These are phyloP conservation scores for Ceratocystis huliohia DNA, from an alignment of 2,329 filamentous ascomycete species.

Conservation along the genomic window DNA sequence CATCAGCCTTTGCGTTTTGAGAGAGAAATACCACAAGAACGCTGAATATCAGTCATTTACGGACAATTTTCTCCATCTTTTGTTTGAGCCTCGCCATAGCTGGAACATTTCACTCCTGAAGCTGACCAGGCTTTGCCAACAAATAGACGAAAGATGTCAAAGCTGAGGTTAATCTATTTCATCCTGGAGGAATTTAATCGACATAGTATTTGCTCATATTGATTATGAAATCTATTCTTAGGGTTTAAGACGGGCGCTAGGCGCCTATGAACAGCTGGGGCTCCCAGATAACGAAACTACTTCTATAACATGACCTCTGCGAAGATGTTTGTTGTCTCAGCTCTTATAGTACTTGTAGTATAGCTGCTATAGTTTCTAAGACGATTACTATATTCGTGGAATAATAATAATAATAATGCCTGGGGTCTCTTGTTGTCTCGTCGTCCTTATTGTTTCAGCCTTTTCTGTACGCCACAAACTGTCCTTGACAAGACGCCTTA, in stretches of 20 bases:
- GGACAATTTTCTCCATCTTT: background rate
- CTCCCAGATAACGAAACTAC: too few species aligned
- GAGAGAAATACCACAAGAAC: background rate
- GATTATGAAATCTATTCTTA: background rate
- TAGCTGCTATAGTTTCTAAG: too few species aligned
- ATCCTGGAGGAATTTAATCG: background rate
- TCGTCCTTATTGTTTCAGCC: background rate
- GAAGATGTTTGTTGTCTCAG: too few species aligned
- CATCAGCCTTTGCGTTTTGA: background rate
- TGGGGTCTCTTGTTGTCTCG: background rate
- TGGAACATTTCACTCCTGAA: background rate
- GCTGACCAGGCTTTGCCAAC: background rate
- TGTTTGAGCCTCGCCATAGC: background rate
- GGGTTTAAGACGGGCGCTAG: background rate
- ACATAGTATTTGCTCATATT: background rate
- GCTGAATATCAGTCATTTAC: background rate
- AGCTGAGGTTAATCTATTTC: background rate
- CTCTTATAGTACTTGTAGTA: too few species aligned
- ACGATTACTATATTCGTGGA: too few species aligned
- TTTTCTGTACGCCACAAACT: background rate
- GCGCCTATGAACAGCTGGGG: background rate
- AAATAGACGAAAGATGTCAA: background rate
- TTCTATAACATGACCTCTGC: too few species aligned
- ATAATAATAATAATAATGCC: background rate
- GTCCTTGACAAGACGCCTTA: background rate